Evolutionary conservation across 1,284 basidiomycete genomes (phyloP), one percentile per base, ranked within the genome.

Genomic region (Pisolithus thermaeus): DNA sequence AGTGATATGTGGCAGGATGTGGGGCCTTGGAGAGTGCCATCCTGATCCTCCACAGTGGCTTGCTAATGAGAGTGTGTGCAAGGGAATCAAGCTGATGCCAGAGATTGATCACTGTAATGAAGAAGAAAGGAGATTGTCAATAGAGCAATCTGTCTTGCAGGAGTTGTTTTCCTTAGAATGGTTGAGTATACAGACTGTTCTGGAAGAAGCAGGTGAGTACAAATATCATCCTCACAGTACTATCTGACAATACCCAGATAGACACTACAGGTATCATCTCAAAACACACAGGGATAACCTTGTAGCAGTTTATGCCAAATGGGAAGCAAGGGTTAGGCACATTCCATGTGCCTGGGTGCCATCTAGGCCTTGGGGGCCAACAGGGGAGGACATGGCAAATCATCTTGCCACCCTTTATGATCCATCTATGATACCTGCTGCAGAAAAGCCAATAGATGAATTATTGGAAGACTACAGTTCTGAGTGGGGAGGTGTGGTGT

Each of bases 11-110:
- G n/a, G 25, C 25, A 27, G 25, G 25, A 27, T 27, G 25, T 27
- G 30, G 61, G 62, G n/a, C 12, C 37, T 39, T n/a, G 37, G 7
- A 7, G 25, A 27, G 25, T 27, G 25, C 25, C 7, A 7, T 27
- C 4, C 25, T 27, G 25, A 27, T 27, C 25, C 25, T 27, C 25
- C 25, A 27, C 3, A 7, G 7, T 27, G 25, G 25, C 25, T 27
- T 27, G 25, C 25, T 27, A 7, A 27, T 27, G 25, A 27, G 25
- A 27, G 25, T 27, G 25, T 27, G 25, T 27, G 25, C 25, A 27
- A 27, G 25, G 25, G 25, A 27, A 27, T 27, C 25, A 27, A 27
- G 25, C 25, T 27, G 25, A 27, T 27, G 25, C 25, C 7, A 7
- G 25, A 27, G 25, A 27, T 27, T 3, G 25, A 27, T 27, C 25